phyloP scores from a whole-genome alignment of 257 asterid species.

The Solanum ossicruentum region DNA sequence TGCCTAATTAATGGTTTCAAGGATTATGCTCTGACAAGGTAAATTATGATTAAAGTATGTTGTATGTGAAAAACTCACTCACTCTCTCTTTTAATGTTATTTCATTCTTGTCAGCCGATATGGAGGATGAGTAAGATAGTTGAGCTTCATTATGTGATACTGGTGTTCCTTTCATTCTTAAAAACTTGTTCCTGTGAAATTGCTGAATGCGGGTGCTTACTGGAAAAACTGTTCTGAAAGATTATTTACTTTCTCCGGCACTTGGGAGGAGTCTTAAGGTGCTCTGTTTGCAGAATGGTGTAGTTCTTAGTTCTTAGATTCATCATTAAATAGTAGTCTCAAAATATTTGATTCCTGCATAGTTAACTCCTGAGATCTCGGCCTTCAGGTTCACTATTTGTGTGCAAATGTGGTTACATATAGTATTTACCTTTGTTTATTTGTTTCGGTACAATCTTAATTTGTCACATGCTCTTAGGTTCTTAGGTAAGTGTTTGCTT shows the following conservation, averaged over 20 bases:
- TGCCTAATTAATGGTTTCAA: constrained; percentile 60
- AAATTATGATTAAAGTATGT: not conserved
- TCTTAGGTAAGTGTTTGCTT: not conserved
- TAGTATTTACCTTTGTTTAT: no score
- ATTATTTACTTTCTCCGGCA: not conserved
- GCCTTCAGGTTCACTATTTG: not conserved
- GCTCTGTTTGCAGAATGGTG: not conserved
- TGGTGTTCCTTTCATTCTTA: not conserved
- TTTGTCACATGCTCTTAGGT: not conserved
- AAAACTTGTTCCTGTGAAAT: not conserved
- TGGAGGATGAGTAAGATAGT: not conserved
- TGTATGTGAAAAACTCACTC: not conserved
- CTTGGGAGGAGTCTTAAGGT: not conserved
- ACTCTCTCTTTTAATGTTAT: not conserved
- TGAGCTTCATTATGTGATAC: not conserved
- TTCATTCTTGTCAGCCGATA: not conserved
- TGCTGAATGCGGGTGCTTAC: not conserved
- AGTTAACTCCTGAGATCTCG: not conserved
- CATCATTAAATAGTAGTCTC: no score
- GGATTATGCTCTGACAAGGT: constrained; percentile 94
- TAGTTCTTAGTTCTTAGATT: not conserved
- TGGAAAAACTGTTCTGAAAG: not conserved
- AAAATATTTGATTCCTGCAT: not conserved
- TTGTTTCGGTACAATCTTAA: not conserved
- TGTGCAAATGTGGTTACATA: not conserved